phyloP scores from a whole-genome alignment of 2,329 filamentous ascomycete genomes.

The Macrophomina tecta region DNA sequence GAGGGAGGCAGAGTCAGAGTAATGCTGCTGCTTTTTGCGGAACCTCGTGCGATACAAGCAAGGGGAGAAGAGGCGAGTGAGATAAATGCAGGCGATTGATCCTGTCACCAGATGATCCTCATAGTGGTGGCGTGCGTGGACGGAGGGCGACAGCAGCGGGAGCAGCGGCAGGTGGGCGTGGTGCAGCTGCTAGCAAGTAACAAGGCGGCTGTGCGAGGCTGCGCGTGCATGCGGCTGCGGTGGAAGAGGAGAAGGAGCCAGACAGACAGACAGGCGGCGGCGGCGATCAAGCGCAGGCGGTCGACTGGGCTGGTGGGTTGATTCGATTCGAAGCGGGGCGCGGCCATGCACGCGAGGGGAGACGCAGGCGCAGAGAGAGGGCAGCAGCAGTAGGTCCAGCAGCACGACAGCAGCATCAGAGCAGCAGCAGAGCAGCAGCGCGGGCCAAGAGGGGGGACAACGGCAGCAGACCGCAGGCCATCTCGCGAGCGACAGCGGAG shows the following conservation, averaged over 20 bases:
- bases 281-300: conserved; percentile 7
- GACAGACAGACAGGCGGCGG: neutral
- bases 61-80: conserved; percentile 1
- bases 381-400: neutral
- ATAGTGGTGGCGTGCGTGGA: conserved; percentile 1
- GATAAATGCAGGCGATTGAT: conserved; percentile 21
- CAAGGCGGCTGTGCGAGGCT: conserved; percentile 11
- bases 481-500: neutral
- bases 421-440: neutral
- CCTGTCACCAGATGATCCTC: conserved; percentile 20
- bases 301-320: conserved; percentile 1
- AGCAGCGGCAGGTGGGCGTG: neutral
- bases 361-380: neutral
- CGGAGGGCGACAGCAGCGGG: neutral
- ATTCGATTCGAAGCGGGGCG: neutral
- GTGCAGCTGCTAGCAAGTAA: neutral
- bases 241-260: conserved; percentile 9
- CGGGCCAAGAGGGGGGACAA: neutral
- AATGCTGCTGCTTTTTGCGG: neutral
- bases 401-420: neutral
- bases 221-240: conserved; percentile 14
- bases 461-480: neutral
- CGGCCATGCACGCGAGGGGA: neutral
- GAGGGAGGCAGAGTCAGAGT: neutral
- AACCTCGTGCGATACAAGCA: conserved; percentile 8